Base-by-base conservation (phyloP, 352 stramenopile genomes). In the Phytophthora melonis region DNA sequence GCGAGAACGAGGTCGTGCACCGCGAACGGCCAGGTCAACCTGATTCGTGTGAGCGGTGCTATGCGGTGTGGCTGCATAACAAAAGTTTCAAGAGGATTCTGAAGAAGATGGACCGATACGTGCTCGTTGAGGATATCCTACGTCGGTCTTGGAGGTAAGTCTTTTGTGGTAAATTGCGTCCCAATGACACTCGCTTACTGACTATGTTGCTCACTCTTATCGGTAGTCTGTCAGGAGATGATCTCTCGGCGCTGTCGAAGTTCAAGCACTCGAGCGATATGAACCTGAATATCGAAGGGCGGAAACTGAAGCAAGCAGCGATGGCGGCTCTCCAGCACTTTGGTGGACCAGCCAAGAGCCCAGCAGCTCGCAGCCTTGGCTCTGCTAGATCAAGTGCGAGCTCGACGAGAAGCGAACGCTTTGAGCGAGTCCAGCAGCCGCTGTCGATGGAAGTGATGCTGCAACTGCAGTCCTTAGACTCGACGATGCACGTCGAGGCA, bases 61-160 rank as follows among this genome's bases (percentile, higher is more conserved):
- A 85, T 65, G 72, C 66, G 1, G 77, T 87, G 9, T 92, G 84
- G 84, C 53, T 86, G 36, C 66, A 84, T 57, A 82, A 90, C 72
- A 90, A 92, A 62, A 90, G 81, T 60, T 92, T 92, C 60, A 87
- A 86, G 68, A 80, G 81, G 54, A 89, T 89, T 54, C 65, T 92
- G 8, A 88, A 89, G 75, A 89, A 89, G 53, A 90, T 90, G 84
- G 78, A 88, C 36, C 83, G 84, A 10, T 92, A 92, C 61, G 81
- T 77, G 43, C 78, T 81, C 6, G 75, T 90, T 13, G 84, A 92
- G 73, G 78, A 81, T 43, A 86, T 90, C 18, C 64, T 92, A 47
- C 79, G 81, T 18, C 83, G 81, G 25, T 84, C 81, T 21, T 92
- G 84, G 84, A 90, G 81, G 84, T 91, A 58, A 23, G 54, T 27